Evolutionary conservation across 495 filamentous ascomycete genomes (phyloP).

Genomic region (Staphylotrichum longicolle): DNA sequence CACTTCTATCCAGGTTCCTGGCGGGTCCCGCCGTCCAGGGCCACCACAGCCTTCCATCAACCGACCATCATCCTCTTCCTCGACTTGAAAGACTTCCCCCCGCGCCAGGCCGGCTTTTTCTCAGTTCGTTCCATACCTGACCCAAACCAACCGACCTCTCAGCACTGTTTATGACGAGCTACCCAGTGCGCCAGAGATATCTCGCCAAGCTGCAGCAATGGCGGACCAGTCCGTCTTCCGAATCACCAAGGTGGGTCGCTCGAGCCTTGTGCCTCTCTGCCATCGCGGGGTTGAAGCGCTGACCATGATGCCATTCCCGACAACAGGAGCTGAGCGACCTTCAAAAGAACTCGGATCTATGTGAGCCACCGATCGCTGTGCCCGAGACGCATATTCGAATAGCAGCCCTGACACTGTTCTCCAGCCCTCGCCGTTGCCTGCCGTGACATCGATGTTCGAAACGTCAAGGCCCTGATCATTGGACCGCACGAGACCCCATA

Average conservation of each 20-base stretch:
- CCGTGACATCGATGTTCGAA: slow-evolving; percentile 80
- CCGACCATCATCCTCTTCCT: neutral
- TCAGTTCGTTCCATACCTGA: neutral
- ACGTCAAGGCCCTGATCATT: slow-evolving; percentile 84
- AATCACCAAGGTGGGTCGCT: slow-evolving; percentile 66
- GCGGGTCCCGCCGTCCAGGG: neutral
- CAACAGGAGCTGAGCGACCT: slow-evolving; percentile 77
- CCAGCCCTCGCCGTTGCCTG: slow-evolving; percentile 82
- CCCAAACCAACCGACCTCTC: neutral
- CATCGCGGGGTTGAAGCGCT: slow-evolving; percentile 38
- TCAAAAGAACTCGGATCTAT: slow-evolving; percentile 75
- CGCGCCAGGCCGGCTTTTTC: neutral
- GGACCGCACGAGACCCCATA: slow-evolving; percentile 95
- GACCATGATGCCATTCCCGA: slow-evolving; percentile 28
- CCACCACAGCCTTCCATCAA: slow-evolving; percentile 13
- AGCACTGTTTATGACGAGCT: neutral
- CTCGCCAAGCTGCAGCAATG: slow-evolving; percentile 48
- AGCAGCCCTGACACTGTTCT: slow-evolving; percentile 15
- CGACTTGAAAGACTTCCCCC: neutral
- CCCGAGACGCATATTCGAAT: neutral
- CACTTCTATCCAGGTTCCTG: neutral
- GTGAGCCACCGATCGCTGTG: slow-evolving; percentile 48
- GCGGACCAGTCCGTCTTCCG: slow-evolving; percentile 82
- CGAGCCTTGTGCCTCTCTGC: slow-evolving; percentile 19
- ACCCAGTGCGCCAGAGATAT: neutral